Conservation (phyloP, 2,329 filamentous ascomycete species). For the Blastomyces gilchristii region DNA sequence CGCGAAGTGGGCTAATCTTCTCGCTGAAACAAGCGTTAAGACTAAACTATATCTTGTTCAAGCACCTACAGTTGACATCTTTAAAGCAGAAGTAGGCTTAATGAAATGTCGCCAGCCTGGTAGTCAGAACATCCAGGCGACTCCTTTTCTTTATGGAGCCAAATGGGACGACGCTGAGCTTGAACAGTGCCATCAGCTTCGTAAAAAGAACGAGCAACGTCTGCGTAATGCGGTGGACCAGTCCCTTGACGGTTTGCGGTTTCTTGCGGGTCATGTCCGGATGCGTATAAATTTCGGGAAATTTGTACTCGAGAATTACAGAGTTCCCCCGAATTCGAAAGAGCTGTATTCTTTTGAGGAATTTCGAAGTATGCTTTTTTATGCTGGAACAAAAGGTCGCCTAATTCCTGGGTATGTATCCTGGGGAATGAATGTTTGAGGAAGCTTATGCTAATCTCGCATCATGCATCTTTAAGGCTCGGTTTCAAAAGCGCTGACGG, state of each 20-base stretch:
- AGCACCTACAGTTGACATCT: slow-evolving; percentile 17
- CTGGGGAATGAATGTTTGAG: background rate
- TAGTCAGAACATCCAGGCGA: slow-evolving; percentile 12
- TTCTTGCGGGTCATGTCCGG: slow-evolving; percentile 28
- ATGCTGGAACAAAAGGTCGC: slow-evolving; percentile 28
- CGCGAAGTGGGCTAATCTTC: slow-evolving; percentile 22
- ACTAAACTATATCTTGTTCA: slow-evolving; percentile 29
- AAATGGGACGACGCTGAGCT: slow-evolving; percentile 19
- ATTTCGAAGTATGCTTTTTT: slow-evolving; percentile 32
- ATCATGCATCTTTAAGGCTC: slow-evolving; percentile 9
- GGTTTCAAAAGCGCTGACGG: slow-evolving; percentile 21
- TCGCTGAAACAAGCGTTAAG: slow-evolving; percentile 22
- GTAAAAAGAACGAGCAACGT: slow-evolving; percentile 24
- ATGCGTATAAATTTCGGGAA: slow-evolving; percentile 37
- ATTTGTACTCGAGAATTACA: slow-evolving; percentile 31
- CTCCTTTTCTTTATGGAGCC: slow-evolving; percentile 19
- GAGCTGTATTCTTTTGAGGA: slow-evolving; percentile 28
- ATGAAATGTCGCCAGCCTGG: slow-evolving; percentile 14
- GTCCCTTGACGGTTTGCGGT: slow-evolving; percentile 25
- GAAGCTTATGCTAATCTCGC: background rate
- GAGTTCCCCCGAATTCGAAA: slow-evolving; percentile 20
- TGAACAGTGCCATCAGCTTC: slow-evolving; percentile 17
- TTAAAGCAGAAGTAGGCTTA: slow-evolving; percentile 21
- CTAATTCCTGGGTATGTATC: slow-evolving; percentile 29
- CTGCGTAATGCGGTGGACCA: slow-evolving; percentile 24